Evolutionary conservation across 257 asterid genomes (phyloP).

Genomic region (Oldenlandia corymbosa): DNA sequence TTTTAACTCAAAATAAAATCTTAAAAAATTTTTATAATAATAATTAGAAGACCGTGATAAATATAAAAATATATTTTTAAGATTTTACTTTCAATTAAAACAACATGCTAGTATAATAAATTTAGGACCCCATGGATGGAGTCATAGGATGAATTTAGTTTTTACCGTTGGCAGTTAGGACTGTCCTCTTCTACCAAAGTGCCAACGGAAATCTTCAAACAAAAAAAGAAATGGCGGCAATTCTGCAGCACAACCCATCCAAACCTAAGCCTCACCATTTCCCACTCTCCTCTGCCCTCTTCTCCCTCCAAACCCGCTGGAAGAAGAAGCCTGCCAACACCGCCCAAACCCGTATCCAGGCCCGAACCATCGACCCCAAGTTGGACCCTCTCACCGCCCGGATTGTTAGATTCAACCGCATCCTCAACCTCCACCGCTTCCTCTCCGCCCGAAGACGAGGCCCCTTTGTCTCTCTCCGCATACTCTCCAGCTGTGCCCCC

Average conservation of each 20-base stretch:
- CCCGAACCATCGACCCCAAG: slow-evolving; percentile 56
- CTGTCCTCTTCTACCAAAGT: too few species aligned
- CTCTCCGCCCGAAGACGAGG: slow-evolving; percentile 50
- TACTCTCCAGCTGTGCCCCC: slow-evolving; percentile 67
- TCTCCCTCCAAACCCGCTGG: slow-evolving; percentile 56
- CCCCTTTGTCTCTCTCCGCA: slow-evolving; percentile 60
- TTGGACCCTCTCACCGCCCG: slow-evolving; percentile 58
- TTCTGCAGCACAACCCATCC: slow-evolving; percentile 26
- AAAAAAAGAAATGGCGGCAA: slow-evolving; percentile 57
- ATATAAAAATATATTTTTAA: too few species aligned
- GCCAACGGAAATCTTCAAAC: too few species aligned
- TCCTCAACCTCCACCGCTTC: slow-evolving; percentile 52
- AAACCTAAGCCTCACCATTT: slow-evolving; percentile 1
- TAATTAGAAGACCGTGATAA: too few species aligned
- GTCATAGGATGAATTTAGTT: too few species aligned
- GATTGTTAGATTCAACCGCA: slow-evolving; percentile 50
- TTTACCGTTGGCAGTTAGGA: too few species aligned
- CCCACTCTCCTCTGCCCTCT: slow-evolving; percentile 19
- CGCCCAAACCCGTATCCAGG: slow-evolving; percentile 80
- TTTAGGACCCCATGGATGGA: too few species aligned
- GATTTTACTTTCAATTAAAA: too few species aligned
- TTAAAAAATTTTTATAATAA: too few species aligned
- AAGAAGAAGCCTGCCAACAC: slow-evolving; percentile 69
- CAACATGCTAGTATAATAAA: too few species aligned
- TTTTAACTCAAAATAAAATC: too few species aligned